Percentiles rank a stretch among this genome's conserved stretches.
phyloP scores from a whole-genome alignment of 2,329 filamentous ascomycete species.

The Rugonectria rugulosa region DNA sequence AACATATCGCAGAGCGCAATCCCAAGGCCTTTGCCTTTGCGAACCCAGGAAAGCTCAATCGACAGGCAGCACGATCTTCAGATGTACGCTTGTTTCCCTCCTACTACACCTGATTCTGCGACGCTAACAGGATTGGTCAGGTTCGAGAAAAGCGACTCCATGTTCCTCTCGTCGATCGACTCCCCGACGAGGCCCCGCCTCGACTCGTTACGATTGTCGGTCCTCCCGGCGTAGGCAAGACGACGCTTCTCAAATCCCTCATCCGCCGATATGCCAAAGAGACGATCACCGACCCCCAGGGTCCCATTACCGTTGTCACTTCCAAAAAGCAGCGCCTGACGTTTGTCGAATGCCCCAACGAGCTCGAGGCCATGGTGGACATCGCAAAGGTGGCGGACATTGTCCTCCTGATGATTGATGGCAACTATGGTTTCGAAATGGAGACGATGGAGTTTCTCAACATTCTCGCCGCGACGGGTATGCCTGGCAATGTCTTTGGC shows the following conservation, averaged over 20 bases:
- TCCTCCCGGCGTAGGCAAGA: conserved; percentile 94
- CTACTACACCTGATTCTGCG: background rate
- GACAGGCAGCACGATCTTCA: conserved; percentile 75
- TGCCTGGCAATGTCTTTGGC: conserved; percentile 98
- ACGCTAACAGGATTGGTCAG: conserved; percentile 52
- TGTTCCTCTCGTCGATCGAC: conserved; percentile 93
- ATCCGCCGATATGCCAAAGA: conserved; percentile 96
- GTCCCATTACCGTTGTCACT: conserved; percentile 94
- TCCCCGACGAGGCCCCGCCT: conserved; percentile 94
- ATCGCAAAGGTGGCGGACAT: conserved; percentile 97
- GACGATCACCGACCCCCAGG: conserved; percentile 85
- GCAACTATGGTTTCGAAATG: conserved; percentile 99
- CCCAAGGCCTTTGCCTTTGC: conserved; percentile 91
- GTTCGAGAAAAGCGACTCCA: conserved; percentile 96
- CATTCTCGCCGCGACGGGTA: conserved; percentile 89
- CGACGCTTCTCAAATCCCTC: conserved; percentile 92
- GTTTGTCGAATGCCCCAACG: conserved; percentile 97
- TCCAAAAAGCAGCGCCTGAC: conserved; percentile 95
- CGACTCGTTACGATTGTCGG: conserved; percentile 94
- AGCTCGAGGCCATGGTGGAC: conserved; percentile 95
- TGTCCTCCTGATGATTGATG: conserved; percentile 96
- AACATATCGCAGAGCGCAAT: conserved; percentile 67
- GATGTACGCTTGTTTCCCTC: conserved; percentile 61
- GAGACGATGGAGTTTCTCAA: conserved; percentile 99
- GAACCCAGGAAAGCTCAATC: conserved; percentile 80